Evolutionary conservation across 164 flowering plant genomes (phyloP).

Genomic region (Nelumbo lutea): DNA sequence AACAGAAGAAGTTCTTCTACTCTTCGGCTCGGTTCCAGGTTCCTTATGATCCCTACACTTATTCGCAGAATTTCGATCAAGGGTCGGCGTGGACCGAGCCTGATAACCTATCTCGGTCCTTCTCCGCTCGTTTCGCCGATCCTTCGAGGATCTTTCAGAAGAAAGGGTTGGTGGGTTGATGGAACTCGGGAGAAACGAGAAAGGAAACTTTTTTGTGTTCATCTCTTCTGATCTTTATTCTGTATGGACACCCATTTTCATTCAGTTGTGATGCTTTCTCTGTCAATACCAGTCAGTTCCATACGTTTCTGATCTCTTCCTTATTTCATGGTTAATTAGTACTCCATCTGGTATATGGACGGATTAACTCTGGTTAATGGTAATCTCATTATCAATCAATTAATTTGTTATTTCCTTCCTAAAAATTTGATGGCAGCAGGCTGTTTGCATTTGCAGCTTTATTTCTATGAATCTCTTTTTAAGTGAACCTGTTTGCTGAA

Average conservation of each 20-base stretch:
- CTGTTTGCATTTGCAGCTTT: no score
- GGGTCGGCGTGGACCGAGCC: conserved; percentile 45
- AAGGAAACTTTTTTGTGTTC: not conserved
- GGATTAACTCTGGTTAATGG: not conserved
- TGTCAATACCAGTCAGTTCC: not conserved
- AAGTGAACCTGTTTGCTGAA: not conserved
- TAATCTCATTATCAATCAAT: not conserved
- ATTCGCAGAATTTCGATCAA: conserved; percentile 64
- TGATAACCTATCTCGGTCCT: conserved; percentile 52
- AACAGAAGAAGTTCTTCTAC: conserved; percentile 30
- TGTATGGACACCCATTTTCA: not conserved
- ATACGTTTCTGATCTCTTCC: not conserved
- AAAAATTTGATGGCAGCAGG: no score
- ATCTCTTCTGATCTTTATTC: conserved; percentile 2
- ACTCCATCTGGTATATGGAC: no score
- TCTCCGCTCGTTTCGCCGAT: conserved; percentile 59
- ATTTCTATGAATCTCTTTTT: no score
- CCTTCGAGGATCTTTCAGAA: conserved; percentile 32
- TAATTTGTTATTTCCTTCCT: no score
- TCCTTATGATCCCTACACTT: conserved; percentile 46
- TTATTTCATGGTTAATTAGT: not conserved
- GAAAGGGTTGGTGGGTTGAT: conserved; percentile 9
- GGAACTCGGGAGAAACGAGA: not conserved
- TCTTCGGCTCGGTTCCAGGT: conserved; percentile 14
- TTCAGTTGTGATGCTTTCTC: not conserved